Evolutionary conservation across 2,329 filamentous ascomycete genomes (phyloP).

Genomic region (Fusarium brevicatenulatum): DNA sequence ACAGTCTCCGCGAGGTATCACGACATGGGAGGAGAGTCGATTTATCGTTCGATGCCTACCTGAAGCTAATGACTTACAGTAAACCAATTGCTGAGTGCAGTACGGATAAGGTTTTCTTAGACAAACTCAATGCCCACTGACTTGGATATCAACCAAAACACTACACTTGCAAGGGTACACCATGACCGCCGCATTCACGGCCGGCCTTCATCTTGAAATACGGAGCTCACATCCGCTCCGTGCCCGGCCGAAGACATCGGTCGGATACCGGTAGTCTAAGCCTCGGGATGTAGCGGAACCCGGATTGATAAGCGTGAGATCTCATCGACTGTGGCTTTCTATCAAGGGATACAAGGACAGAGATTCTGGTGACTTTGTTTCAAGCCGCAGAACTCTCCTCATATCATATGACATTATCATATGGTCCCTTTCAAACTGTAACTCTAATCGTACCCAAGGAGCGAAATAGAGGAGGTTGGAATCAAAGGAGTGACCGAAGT

Average conservation of each 20-base stretch:
- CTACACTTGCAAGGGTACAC: background rate
- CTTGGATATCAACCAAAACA: background rate
- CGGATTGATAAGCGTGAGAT: background rate
- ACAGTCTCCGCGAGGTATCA: background rate
- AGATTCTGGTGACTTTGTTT: background rate
- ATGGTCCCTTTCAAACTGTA: background rate
- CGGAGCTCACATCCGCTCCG: slow-evolving; percentile 23
- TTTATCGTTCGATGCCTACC: background rate
- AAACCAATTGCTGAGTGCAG: background rate
- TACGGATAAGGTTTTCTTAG: background rate
- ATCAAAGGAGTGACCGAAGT: background rate
- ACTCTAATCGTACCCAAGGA: background rate
- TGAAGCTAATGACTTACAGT: background rate
- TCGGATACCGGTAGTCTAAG: background rate
- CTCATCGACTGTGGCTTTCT: slow-evolving; percentile 4
- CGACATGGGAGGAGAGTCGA: background rate
- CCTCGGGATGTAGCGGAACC: slow-evolving; percentile 1
- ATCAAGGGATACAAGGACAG: background rate
- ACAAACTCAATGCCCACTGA: background rate
- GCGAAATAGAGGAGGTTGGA: slow-evolving; percentile 7
- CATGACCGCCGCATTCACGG: background rate
- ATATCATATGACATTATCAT: background rate
- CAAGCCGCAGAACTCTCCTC: background rate
- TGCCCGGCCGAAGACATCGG: background rate
- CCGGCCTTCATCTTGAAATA: background rate